A percentile compares a stretch with the other conserved stretches of the same genome.
These are phyloP conservation scores for Globisporangium nunn DNA, from an alignment of 352 stramenopile species.

Conservation along the genomic window DNA sequence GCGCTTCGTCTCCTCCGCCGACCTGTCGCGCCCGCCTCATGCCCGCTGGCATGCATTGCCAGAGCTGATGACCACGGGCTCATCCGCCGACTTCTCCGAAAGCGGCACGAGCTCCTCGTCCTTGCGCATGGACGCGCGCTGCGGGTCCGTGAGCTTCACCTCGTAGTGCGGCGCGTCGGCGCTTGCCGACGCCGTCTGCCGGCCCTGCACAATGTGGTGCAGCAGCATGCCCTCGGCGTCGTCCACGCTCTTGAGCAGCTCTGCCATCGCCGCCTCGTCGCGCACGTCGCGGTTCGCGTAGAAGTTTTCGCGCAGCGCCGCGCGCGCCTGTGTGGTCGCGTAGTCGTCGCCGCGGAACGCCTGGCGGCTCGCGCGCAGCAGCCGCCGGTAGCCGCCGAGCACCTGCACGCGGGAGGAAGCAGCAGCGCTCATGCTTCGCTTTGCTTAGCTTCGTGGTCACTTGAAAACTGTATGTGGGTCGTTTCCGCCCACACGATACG, in stretches of 20 bases:
- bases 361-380: conserved; percentile 65
- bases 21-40: conserved; percentile 11
- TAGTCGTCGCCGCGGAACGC: conserved; percentile 69
- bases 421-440: conserved; percentile 26
- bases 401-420: conserved; percentile 33
- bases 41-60: conserved; percentile 71
- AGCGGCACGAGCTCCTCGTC: conserved; percentile 78
- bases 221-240: conserved; percentile 80
- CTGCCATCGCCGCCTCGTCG: conserved; percentile 40
- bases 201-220: conserved; percentile 81
- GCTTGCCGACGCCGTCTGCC: conserved; percentile 32
- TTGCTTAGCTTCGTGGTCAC: neutral
- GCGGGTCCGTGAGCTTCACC: conserved; percentile 74
- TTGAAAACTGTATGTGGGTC: neutral
- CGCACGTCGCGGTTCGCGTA: conserved; percentile 45
- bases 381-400: conserved; percentile 65
- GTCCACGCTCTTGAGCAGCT: conserved; percentile 68
- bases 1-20: no score
- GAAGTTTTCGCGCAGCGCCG: conserved; percentile 68
- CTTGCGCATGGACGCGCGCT: conserved; percentile 69
- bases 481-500: no score
- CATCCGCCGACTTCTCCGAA: conserved; percentile 61
- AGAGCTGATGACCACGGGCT: conserved; percentile 76
- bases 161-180: conserved; percentile 39
- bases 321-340: conserved; percentile 48